These are phyloP conservation scores for Corchorus olitorius DNA, from an alignment of 345 rosid species.

Conservation along the genomic window DNA sequence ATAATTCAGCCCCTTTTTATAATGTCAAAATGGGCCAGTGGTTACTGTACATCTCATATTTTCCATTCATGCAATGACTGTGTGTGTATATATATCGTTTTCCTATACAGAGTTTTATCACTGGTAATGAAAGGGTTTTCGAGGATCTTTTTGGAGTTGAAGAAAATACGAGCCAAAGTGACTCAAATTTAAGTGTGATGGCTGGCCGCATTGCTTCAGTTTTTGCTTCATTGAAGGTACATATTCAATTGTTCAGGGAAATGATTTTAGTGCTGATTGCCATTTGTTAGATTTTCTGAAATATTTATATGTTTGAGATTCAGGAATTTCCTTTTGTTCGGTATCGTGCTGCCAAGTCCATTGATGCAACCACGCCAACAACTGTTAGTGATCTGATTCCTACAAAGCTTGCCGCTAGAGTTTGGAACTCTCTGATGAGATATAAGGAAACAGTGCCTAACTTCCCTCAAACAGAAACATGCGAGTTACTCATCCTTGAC, in stretches of 20 bases:
- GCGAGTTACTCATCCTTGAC: conserved; percentile 89
- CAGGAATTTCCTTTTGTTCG: conserved; percentile 94
- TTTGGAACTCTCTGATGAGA: conserved; percentile 79
- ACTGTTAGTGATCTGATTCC: conserved; percentile 85
- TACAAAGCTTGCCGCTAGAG: conserved; percentile 95
- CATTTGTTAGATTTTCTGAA: conserved; percentile 23
- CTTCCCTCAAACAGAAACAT: conserved; percentile 91
- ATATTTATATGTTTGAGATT: conserved; percentile 18
- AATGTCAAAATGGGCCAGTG: too few relatives aligned
- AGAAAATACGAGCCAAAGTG: conserved; percentile 71
- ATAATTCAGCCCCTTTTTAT: too few relatives aligned
- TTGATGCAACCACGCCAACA: conserved; percentile 90
- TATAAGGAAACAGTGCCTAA: conserved; percentile 60
- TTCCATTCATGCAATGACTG: too few relatives aligned
- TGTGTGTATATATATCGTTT: too few relatives aligned
- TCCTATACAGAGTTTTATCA: conserved; percentile 68
- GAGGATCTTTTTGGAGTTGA: conserved; percentile 84
- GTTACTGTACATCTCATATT: too few relatives aligned
- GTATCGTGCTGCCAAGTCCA: conserved; percentile 89
- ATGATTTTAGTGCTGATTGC: conserved; percentile 18
- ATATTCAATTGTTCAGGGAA: not conserved
- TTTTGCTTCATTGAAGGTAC: conserved; percentile 93
- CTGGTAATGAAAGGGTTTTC: conserved; percentile 81
- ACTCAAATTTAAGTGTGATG: conserved; percentile 79
- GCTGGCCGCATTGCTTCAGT: conserved; percentile 92